phyloP scores from a whole-genome alignment of 2,329 filamentous ascomycete genomes.

The Stemphylium lycopersici region DNA sequence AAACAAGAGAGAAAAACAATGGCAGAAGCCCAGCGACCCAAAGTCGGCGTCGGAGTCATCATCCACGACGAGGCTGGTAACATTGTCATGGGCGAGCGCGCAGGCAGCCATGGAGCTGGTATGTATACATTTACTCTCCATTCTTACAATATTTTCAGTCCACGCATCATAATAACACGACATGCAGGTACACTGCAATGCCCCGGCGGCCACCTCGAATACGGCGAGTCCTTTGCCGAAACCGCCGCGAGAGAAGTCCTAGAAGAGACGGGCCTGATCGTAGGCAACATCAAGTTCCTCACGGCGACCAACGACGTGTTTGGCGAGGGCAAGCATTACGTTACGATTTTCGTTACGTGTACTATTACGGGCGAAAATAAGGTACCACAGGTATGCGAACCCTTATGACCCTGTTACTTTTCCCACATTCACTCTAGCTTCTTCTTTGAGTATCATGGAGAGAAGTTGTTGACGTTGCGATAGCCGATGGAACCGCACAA shows the following conservation, averaged over 20 bases:
- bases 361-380: conserved; percentile 55
- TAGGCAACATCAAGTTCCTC: conserved; percentile 61
- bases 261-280: conserved; percentile 69
- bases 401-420: conserved; percentile 18
- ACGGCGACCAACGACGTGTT: conserved; percentile 73
- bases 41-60: conserved; percentile 59
- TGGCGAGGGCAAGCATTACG: conserved; percentile 70
- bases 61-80: conserved; percentile 51
- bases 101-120: conserved; percentile 57
- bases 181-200: conserved; percentile 65
- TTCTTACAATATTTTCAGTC: neutral
- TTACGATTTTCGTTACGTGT: conserved; percentile 72
- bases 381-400: conserved; percentile 59
- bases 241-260: conserved; percentile 71
- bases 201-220: conserved; percentile 78
- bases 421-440: neutral
- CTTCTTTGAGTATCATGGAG: neutral
- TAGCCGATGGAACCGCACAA: conserved; percentile 58
- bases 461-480: conserved; percentile 7
- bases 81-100: conserved; percentile 56
- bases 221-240: conserved; percentile 64
- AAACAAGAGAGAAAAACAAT: conserved; percentile 12
- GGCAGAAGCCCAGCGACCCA: conserved; percentile 35
- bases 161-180: neutral
- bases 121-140: conserved; percentile 1